phyloP scores from a whole-genome alignment of 306 rosid species.

The Vigna radiata region DNA sequence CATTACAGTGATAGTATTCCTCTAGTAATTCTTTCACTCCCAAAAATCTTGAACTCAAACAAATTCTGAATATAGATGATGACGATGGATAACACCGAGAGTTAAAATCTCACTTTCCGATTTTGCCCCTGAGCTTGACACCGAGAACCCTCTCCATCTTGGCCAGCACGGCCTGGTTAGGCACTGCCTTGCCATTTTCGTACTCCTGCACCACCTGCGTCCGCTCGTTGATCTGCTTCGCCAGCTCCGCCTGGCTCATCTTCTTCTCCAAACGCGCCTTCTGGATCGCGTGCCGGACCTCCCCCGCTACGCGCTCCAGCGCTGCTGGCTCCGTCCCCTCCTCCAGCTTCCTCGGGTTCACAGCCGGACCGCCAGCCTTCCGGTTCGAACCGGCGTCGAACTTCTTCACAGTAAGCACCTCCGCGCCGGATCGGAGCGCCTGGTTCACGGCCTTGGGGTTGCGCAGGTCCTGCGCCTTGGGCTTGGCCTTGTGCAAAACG shows the following conservation, averaged over 20 bases:
- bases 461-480: constrained; percentile 66
- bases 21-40: background rate
- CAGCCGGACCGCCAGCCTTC: constrained; percentile 53
- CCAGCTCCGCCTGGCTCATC: constrained; percentile 81
- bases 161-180: constrained; percentile 72
- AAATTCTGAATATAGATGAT: background rate
- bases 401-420: constrained; percentile 69
- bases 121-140: constrained; percentile 82
- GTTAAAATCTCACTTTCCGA: constrained; percentile 48
- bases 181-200: constrained; percentile 84
- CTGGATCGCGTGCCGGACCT: constrained; percentile 70
- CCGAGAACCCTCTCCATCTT: constrained; percentile 80
- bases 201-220: constrained; percentile 87
- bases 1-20: no score
- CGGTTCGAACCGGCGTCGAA: constrained; percentile 67
- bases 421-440: constrained; percentile 71
- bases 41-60: background rate
- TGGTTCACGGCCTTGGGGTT: constrained; percentile 75
- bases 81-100: background rate
- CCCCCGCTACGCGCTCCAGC: constrained; percentile 63
- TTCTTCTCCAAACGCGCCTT: constrained; percentile 84
- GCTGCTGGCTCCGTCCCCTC: constrained; percentile 76
- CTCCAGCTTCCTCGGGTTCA: constrained; percentile 69
- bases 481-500: constrained; percentile 65
- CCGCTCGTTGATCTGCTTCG: constrained; percentile 79